Evolutionary conservation across 2,329 filamentous ascomycete species (phyloP), one percentile per base, ranked within the genome.

Genomic region (Rasamsonia emersonii): DNA sequence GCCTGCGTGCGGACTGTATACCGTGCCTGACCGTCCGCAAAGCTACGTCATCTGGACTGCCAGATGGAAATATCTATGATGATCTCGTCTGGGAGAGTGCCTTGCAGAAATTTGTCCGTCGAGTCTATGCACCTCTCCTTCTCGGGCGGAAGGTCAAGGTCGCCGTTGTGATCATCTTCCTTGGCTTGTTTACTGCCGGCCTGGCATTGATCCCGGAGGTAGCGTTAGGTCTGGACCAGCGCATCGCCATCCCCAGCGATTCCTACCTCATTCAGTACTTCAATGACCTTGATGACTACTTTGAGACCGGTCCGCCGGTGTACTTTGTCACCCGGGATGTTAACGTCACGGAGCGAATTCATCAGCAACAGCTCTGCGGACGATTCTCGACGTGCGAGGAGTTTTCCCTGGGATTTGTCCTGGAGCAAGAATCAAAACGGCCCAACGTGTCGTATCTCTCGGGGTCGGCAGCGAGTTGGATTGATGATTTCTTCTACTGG

Each of bases 201-300:
- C 59, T 98, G 15, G 86, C 88, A 1, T 66, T 98, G 18, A 71
- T 96, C 10, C 93, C 91, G 0, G 75, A 80, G 42, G 77, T 98
- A 11, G 64, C 89, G 45, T 75, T 98, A 24, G 91, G 91, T 0
- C 69, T 98, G 17, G 91, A 98, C 51, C 91, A 98, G 61, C 79
- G 91, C 11, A 89, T 95, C 33, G 91, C 91, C 8, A 82, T 98
- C 36, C 91, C 91, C 0, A 84, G 83, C 42, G 88, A 85, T 49
- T 96, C 89, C 1, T 98, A 98, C 54, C 68, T 98, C 30, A 94
- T 98, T 40, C 77, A 82, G 7, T 98, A 94, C 59, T 98, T 98
- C 61, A 86, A 96, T 50, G 91, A 98, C 54, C 67, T 98, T 18
- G 93, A 95, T 55, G 77, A 78, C 38, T 98, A 98, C 54, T 82